phyloP scores from a whole-genome alignment of 2,329 filamentous ascomycete species.

The Aurifilum marmelostoma region DNA sequence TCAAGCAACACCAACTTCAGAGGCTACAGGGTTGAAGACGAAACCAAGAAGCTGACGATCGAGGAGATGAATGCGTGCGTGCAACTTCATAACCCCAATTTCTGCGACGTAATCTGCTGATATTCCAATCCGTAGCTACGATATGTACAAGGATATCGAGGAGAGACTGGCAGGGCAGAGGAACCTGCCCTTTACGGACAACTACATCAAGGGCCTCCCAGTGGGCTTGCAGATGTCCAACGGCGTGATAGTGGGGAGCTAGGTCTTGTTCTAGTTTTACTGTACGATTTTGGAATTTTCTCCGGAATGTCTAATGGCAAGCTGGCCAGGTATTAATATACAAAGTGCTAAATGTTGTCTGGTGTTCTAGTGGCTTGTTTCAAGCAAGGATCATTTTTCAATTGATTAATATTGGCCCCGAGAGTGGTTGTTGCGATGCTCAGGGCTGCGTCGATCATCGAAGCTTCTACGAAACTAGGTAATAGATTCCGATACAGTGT shows the following conservation, averaged over 20 bases:
- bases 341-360: too few relatives aligned
- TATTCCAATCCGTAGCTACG: conserved; percentile 47
- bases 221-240: conserved; percentile 53
- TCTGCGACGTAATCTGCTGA: background rate
- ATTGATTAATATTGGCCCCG: background rate
- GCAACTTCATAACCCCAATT: fast-evolving
- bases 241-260: conserved; percentile 41
- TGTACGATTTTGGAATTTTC: background rate
- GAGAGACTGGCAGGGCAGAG: conserved; percentile 46
- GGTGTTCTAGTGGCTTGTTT: background rate
- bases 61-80: conserved; percentile 70
- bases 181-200: conserved; percentile 41
- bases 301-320: too few relatives aligned
- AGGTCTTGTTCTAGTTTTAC: background rate
- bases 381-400: too few relatives aligned
- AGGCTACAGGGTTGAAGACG: conserved; percentile 65
- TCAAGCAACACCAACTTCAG: conserved; percentile 60
- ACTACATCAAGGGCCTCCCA: conserved; percentile 49
- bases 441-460: too few relatives aligned
- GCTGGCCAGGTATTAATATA: too few relatives aligned
- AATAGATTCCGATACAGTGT: background rate
- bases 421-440: background rate
- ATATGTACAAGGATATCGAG: conserved; percentile 61
- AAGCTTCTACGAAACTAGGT: too few relatives aligned
- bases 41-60: conserved; percentile 65